Percentiles rank a stretch among this genome's conserved stretches.
These are phyloP conservation scores for Backusella luteola DNA, from an alignment of 192 early-diverging fungal species.

Conservation along the genomic window DNA sequence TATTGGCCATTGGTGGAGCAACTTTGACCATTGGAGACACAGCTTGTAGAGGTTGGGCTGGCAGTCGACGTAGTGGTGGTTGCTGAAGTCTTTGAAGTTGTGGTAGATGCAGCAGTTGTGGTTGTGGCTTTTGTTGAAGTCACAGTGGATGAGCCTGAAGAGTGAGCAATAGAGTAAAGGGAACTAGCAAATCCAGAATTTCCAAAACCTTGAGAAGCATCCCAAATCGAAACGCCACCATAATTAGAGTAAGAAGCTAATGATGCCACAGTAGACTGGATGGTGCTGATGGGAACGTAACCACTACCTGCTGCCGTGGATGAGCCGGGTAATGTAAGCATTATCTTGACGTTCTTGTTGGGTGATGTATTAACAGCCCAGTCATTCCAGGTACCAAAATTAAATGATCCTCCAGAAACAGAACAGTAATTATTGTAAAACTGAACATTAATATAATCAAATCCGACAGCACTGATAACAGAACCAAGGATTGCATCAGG, in stretches of 20 bases:
- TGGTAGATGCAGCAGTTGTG: not conserved
- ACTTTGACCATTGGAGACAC: slow-evolving; percentile 32
- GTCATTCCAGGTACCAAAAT: slow-evolving; percentile 70
- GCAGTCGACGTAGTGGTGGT: not conserved
- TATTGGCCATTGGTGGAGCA: slow-evolving; percentile 41
- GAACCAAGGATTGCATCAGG: slow-evolving; percentile 68
- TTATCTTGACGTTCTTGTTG: slow-evolving; percentile 66
- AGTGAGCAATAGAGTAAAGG: slow-evolving; percentile 15
- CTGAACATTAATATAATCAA: slow-evolving; percentile 73
- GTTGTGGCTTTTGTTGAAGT: not conserved
- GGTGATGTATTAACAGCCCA: slow-evolving; percentile 60
- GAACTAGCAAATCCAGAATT: slow-evolving; percentile 40
- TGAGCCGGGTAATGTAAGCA: slow-evolving; percentile 64
- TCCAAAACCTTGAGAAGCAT: slow-evolving; percentile 61
- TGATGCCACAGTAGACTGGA: slow-evolving; percentile 40
- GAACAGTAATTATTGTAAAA: slow-evolving; percentile 85
- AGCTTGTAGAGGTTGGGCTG: not conserved
- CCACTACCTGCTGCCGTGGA: slow-evolving; percentile 58
- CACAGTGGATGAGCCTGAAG: not conserved
- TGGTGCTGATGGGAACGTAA: slow-evolving; percentile 51
- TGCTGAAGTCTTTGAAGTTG: not conserved
- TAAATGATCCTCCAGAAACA: slow-evolving; percentile 53
- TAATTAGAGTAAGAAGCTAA: slow-evolving; percentile 51
- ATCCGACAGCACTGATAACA: slow-evolving; percentile 54
- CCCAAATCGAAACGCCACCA: slow-evolving; percentile 78